Evolutionary conservation across 2,329 filamentous ascomycete genomes (phyloP).

Genomic region (Pestalotiopsis sp.): DNA sequence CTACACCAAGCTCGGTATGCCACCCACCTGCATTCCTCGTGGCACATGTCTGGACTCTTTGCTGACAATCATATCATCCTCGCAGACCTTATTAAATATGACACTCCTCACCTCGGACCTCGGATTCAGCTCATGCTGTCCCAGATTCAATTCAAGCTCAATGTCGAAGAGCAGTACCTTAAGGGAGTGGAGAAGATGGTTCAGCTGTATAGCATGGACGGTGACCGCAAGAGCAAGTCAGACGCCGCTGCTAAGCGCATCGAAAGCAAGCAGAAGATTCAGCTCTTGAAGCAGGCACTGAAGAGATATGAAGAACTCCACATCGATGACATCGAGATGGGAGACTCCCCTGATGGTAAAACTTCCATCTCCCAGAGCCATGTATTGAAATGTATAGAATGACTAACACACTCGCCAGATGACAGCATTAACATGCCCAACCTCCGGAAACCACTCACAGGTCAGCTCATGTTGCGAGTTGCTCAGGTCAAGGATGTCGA

Average conservation of each 20-base stretch:
- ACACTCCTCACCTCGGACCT: constrained; percentile 91
- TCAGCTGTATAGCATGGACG: constrained; percentile 94
- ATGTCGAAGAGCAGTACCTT: constrained; percentile 98
- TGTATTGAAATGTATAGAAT: neutral
- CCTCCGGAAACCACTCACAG: constrained; percentile 92
- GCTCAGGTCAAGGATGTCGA: constrained; percentile 92
- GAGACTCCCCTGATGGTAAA: constrained; percentile 81
- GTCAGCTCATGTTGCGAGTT: constrained; percentile 84
- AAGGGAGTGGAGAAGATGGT: constrained; percentile 99
- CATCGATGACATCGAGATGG: constrained; percentile 78
- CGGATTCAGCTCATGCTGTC: constrained; percentile 99
- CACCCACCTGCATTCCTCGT: neutral
- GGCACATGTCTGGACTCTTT: constrained; percentile 13
- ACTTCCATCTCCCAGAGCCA: constrained; percentile 5
- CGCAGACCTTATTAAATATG: constrained; percentile 95
- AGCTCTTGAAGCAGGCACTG: constrained; percentile 90
- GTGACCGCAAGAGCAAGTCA: constrained; percentile 91
- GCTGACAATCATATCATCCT: neutral
- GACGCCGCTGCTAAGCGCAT: constrained; percentile 88
- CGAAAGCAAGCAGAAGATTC: constrained; percentile 97
- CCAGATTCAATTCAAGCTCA: constrained; percentile 97
- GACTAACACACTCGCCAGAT: constrained; percentile 56
- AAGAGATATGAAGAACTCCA: constrained; percentile 98
- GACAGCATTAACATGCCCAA: constrained; percentile 96
- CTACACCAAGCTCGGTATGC: constrained; percentile 91